These are phyloP conservation scores for Dimargaris cristalligena DNA, from an alignment of 192 early-diverging fungal genomes.

Conservation along the genomic window DNA sequence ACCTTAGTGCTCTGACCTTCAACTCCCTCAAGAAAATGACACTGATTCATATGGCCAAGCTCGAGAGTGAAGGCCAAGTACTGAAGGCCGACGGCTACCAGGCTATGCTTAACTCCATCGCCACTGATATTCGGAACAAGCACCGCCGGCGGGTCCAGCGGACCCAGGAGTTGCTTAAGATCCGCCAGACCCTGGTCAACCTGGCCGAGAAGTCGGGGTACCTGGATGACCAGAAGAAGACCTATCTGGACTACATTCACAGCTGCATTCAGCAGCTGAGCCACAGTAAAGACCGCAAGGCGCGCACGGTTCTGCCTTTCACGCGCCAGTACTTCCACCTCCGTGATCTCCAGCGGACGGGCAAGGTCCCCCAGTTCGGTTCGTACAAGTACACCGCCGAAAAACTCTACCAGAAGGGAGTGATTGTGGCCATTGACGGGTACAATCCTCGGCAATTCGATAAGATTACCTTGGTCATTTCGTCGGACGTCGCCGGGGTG, in stretches of 20 bases:
- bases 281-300: conserved; percentile 27
- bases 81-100: conserved; percentile 68
- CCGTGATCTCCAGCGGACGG: conserved; percentile 56
- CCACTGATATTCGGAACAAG: conserved; percentile 83
- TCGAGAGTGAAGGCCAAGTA: conserved; percentile 61
- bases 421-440: conserved; percentile 71
- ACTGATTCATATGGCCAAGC: conserved; percentile 58
- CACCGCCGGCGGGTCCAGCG: conserved; percentile 63
- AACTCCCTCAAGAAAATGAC: conserved; percentile 64
- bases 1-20: conserved; percentile 50
- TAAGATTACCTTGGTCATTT: conserved; percentile 75
- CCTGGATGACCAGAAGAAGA: conserved; percentile 73
- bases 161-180: conserved; percentile 48
- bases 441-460: conserved; percentile 73
- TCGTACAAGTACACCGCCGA: conserved; percentile 97
- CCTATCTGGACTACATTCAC: conserved; percentile 83
- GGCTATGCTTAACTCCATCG: conserved; percentile 84
- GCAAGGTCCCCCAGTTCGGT: conserved; percentile 84
- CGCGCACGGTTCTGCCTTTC: conserved; percentile 61
- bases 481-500: conserved; percentile 79
- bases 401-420: conserved; percentile 81
- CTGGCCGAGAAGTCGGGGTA: conserved; percentile 72
- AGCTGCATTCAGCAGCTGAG: conserved; percentile 75
- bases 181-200: conserved; percentile 63
- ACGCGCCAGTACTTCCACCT: conserved; percentile 92